A percentile compares a stretch with the other conserved stretches of the same genome.
Conservation (phyloP, 768 basidiomycete species). For the Asterophora lycoperdoides region DNA sequence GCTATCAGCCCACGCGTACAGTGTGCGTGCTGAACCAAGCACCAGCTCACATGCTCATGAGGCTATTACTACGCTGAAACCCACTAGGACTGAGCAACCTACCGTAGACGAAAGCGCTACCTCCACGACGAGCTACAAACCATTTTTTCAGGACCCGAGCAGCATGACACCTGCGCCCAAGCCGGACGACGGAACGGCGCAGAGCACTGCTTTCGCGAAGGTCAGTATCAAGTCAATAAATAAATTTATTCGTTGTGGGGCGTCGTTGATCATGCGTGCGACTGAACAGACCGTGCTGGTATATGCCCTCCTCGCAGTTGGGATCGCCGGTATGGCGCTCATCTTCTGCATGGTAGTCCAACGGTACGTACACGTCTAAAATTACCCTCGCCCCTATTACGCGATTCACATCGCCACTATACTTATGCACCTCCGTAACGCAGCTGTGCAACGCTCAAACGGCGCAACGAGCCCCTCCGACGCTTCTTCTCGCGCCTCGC, state of each 20-base stretch:
- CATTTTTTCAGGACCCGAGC: constrained; percentile 26
- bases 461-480: constrained; percentile 10
- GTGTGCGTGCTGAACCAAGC: too few relatives aligned
- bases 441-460: constrained; percentile 12
- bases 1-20: too few relatives aligned
- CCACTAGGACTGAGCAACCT: not conserved
- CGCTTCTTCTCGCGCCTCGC: constrained; percentile 15
- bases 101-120: not conserved
- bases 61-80: not conserved
- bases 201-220: constrained; percentile 19
- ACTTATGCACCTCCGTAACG: constrained; percentile 1
- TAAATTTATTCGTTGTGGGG: not conserved
- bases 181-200: not conserved
- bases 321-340: constrained; percentile 18
- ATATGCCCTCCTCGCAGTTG: constrained; percentile 24
- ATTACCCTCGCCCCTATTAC: not conserved
- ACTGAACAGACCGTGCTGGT: constrained; percentile 24
- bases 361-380: constrained; percentile 22
- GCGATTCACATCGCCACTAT: not conserved
- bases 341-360: constrained; percentile 19
- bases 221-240: constrained; percentile 11
- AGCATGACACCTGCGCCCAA: constrained; percentile 10
- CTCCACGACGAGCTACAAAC: constrained; percentile 11
- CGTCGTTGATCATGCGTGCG: too few relatives aligned
- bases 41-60: not conserved